phyloP scores from a whole-genome alignment of 176 grass and related monocot genomes.

The Musa itinerans region DNA sequence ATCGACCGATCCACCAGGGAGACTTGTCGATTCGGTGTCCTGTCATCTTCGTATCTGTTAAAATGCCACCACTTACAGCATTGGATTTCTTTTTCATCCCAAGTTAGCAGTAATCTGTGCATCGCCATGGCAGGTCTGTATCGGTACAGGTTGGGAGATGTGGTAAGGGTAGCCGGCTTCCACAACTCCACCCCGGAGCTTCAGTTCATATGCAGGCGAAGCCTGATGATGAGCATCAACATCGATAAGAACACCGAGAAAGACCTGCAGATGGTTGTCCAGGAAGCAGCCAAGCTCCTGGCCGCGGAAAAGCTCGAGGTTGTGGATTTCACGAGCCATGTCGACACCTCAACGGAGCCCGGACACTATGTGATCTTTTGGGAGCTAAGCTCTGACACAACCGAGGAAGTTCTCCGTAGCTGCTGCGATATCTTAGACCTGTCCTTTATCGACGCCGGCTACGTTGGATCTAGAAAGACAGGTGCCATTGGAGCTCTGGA shows the following conservation, averaged over 20 bases:
- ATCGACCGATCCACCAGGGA: background rate
- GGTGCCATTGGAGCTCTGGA: conserved; percentile 65
- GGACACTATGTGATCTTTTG: conserved; percentile 88
- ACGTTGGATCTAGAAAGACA: conserved; percentile 64
- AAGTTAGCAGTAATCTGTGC: too few relatives aligned
- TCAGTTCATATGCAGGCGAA: conserved; percentile 72
- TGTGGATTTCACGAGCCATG: conserved; percentile 80
- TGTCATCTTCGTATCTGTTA: too few relatives aligned
- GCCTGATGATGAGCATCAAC: conserved; percentile 79
- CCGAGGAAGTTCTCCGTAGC: conserved; percentile 36
- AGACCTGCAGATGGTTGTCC: conserved; percentile 81
- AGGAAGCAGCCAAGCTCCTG: conserved; percentile 58
- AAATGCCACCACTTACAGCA: too few relatives aligned
- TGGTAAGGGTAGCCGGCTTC: conserved; percentile 60
- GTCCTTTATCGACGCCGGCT: conserved; percentile 71
- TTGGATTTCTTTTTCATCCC: too few relatives aligned
- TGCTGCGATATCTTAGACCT: conserved; percentile 74
- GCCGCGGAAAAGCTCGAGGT: conserved; percentile 74
- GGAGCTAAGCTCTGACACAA: conserved; percentile 58
- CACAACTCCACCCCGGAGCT: conserved; percentile 83
- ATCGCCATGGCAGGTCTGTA: conserved; percentile 44
- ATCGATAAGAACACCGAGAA: conserved; percentile 98
- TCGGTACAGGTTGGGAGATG: conserved; percentile 79
- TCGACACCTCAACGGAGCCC: conserved; percentile 48
- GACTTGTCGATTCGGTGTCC: too few relatives aligned